A percentile compares a stretch with the other conserved stretches of the same genome.
Conservation (phyloP, 306 rosid genomes). For the Rosa multiflora region DNA sequence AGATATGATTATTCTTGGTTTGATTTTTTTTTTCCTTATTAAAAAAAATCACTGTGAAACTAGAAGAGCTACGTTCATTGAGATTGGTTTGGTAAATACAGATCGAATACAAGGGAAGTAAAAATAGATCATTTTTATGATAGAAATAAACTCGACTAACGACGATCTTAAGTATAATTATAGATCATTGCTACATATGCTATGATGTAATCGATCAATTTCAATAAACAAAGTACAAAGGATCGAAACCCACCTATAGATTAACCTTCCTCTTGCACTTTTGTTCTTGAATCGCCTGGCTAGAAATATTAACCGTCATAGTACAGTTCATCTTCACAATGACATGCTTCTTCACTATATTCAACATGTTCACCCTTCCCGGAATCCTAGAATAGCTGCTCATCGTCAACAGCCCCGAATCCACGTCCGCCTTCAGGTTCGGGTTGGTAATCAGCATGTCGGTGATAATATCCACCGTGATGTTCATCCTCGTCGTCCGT, state of each 20-base stretch:
- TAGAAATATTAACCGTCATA: constrained; percentile 37
- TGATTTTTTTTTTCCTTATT: no score
- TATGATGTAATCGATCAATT: not conserved
- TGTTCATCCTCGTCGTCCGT: constrained; percentile 51
- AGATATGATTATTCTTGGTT: no score
- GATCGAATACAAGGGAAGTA: not conserved
- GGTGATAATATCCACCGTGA: constrained; percentile 39
- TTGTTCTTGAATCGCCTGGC: constrained; percentile 40
- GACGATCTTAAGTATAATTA: not conserved
- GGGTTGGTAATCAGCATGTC: constrained; percentile 35
- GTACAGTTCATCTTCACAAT: constrained; percentile 64
- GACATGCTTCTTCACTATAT: constrained; percentile 45
- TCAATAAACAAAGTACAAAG: not conserved
- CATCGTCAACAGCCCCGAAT: constrained; percentile 39
- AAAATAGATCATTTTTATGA: not conserved
- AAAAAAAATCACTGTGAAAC: no score
- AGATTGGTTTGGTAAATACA: not conserved
- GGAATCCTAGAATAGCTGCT: constrained; percentile 57
- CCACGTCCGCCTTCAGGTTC: constrained; percentile 24
- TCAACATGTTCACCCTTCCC: constrained; percentile 53
- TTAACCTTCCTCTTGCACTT: constrained; percentile 54
- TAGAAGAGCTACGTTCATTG: not conserved
- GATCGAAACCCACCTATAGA: constrained; percentile 18
- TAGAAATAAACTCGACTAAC: not conserved
- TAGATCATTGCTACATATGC: not conserved